Conservation (phyloP, 495 filamentous ascomycete species). For the Tuber aestivum region DNA sequence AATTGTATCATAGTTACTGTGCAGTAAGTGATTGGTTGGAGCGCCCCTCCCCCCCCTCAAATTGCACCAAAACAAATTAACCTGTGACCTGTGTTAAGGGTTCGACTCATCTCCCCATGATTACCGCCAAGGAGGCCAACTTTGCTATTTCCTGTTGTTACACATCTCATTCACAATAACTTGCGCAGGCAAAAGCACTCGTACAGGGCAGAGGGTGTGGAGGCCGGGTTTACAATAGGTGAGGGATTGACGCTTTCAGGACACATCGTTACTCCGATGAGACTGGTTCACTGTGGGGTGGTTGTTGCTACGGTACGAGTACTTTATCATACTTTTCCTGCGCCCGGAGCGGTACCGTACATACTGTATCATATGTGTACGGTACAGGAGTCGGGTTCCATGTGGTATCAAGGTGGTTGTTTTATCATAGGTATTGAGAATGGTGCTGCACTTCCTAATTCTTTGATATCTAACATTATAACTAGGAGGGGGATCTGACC, state of each 20-base stretch:
- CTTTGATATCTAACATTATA: too few relatives aligned
- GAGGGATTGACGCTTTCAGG: background rate
- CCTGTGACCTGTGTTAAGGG: background rate
- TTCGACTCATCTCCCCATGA: background rate
- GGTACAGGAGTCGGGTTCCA: too few relatives aligned
- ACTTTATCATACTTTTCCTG: too few relatives aligned
- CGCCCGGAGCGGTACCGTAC: too few relatives aligned
- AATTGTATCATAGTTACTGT: too few relatives aligned
- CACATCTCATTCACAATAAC: background rate
- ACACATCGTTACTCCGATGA: background rate
- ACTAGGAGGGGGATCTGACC: too few relatives aligned
- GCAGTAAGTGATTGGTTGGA: background rate
- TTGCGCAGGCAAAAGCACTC: background rate
- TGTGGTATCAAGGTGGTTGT: too few relatives aligned
- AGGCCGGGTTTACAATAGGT: background rate
- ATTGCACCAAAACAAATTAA: background rate
- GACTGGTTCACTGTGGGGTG: too few relatives aligned
- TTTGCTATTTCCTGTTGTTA: background rate
- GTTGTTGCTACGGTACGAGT: too few relatives aligned
- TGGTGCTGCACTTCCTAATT: too few relatives aligned
- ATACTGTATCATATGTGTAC: too few relatives aligned
- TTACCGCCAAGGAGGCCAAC: background rate
- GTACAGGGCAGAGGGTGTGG: background rate
- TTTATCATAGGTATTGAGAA: too few relatives aligned
- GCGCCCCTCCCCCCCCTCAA: background rate